Conservation (phyloP, 2,329 filamentous ascomycete species). For the Neofusicoccum kwambonambiense region DNA sequence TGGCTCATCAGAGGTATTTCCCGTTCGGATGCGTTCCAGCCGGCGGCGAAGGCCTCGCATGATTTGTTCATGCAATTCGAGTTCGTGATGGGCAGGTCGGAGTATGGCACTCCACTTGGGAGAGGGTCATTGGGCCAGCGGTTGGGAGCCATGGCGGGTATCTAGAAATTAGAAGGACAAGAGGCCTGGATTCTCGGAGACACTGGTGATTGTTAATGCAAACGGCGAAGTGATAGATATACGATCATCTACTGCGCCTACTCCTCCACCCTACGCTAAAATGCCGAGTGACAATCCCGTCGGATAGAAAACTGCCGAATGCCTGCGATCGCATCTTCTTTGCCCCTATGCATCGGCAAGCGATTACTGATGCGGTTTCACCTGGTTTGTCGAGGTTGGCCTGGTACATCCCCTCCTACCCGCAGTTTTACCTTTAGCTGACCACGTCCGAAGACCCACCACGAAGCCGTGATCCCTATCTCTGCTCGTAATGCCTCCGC, state of each 20-base stretch:
- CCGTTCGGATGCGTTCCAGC: slow-evolving; percentile 20
- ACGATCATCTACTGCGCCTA: background rate
- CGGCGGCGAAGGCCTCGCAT: slow-evolving; percentile 22
- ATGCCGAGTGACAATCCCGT: no score
- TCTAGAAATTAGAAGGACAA: background rate
- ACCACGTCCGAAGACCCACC: background rate
- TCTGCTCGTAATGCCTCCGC: background rate
- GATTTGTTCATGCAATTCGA: slow-evolving; percentile 20
- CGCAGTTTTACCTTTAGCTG: background rate
- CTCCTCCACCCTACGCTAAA: background rate
- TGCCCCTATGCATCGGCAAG: background rate
- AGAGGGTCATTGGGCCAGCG: slow-evolving; percentile 20
- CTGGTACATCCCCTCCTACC: background rate
- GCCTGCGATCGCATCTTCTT: no score
- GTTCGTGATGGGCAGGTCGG: slow-evolving; percentile 22
- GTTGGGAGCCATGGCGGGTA: background rate
- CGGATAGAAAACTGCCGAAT: no score
- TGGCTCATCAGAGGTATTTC: slow-evolving; percentile 19
- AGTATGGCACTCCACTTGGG: slow-evolving; percentile 14
- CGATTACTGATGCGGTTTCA: background rate
- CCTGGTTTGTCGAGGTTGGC: background rate
- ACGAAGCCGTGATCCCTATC: background rate
- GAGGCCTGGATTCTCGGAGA: background rate
- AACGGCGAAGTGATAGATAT: background rate
- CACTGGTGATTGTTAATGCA: background rate